phyloP scores from a whole-genome alignment of 2,329 filamentous ascomycete genomes.

The Chaetomiaceae sp. region DNA sequence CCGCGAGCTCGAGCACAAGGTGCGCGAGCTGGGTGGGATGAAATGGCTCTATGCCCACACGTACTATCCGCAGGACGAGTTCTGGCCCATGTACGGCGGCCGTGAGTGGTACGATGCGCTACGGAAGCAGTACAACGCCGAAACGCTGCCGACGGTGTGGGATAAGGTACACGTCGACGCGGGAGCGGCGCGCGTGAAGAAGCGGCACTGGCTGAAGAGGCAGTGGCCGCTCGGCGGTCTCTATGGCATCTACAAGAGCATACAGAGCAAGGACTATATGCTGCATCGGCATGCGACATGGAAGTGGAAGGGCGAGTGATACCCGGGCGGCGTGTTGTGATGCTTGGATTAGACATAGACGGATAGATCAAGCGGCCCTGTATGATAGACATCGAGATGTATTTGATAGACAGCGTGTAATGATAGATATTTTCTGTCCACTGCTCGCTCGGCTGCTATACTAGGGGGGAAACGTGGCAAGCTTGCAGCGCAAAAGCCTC shows the following conservation, averaged over 20 bases:
- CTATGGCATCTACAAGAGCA: constrained; percentile 54
- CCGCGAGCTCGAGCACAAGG: constrained; percentile 62
- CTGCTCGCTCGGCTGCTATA: too few relatives aligned
- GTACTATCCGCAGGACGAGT: constrained; percentile 69
- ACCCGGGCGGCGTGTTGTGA: background rate
- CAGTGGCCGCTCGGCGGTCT: constrained; percentile 52
- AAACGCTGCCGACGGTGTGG: constrained; percentile 58
- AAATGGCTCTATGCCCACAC: constrained; percentile 88
- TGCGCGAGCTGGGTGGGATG: constrained; percentile 63
- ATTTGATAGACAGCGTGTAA: too few relatives aligned
- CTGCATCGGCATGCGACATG: constrained; percentile 48
- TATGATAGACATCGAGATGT: too few relatives aligned
- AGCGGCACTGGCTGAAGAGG: constrained; percentile 40
- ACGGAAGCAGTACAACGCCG: constrained; percentile 56
- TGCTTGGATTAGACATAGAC: background rate
- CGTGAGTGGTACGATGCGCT: constrained; percentile 55
- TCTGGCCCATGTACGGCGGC: constrained; percentile 40
- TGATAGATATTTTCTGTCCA: too few relatives aligned
- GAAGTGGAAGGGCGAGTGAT: constrained; percentile 40
- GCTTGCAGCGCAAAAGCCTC: background rate
- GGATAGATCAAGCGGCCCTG: background rate
- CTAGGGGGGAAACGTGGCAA: too few relatives aligned
- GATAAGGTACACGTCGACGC: constrained; percentile 58
- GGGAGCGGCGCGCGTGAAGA: constrained; percentile 28
- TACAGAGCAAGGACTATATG: constrained; percentile 50